A percentile compares a stretch with the other conserved stretches of the same genome.
Evolutionary conservation across 331 rosid genomes (phyloP).

Genomic region (Spiraea crenata): DNA sequence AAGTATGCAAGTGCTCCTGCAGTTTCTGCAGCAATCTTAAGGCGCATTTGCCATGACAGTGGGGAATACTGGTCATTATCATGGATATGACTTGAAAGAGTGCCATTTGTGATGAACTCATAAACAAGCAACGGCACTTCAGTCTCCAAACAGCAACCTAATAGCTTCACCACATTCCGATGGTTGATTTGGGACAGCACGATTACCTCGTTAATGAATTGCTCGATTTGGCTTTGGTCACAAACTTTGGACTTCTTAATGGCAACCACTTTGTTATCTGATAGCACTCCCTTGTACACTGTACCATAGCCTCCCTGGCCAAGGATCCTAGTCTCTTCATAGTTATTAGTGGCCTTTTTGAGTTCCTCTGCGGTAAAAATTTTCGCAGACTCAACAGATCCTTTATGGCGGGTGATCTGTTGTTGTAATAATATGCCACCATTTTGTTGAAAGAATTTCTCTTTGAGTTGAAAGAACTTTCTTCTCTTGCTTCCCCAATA

Average conservation of each 20-base stretch:
- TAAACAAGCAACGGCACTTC: conserved; percentile 21
- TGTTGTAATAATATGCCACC: conserved; percentile 25
- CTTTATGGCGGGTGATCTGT: conserved; percentile 1
- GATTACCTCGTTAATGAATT: conserved; percentile 20
- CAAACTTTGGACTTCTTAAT: conserved; percentile 22
- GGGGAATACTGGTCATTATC: neutral
- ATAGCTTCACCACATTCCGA: conserved; percentile 19
- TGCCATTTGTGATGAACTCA: conserved; percentile 21
- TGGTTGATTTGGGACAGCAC: conserved; percentile 27
- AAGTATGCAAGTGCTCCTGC: conserved; percentile 20
- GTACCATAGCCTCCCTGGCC: conserved; percentile 28
- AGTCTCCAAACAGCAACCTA: conserved; percentile 29
- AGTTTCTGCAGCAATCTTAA: conserved; percentile 17
- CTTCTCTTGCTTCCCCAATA: conserved; percentile 12
- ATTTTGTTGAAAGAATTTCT: conserved; percentile 19
- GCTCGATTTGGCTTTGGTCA: conserved; percentile 23
- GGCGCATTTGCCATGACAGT: conserved; percentile 19
- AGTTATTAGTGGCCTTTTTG: conserved; percentile 20
- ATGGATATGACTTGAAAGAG: conserved; percentile 18
- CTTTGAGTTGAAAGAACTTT: neutral
- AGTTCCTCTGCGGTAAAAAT: conserved; percentile 18
- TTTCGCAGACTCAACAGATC: conserved; percentile 1
- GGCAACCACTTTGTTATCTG: conserved; percentile 10
- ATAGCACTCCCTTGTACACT: conserved; percentile 23
- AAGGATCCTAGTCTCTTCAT: neutral